Evolutionary conservation across 371 early-diverging fungal species (phyloP), one percentile per base, ranked within the genome.

Genomic region (Syncephalastrum monosporum): DNA sequence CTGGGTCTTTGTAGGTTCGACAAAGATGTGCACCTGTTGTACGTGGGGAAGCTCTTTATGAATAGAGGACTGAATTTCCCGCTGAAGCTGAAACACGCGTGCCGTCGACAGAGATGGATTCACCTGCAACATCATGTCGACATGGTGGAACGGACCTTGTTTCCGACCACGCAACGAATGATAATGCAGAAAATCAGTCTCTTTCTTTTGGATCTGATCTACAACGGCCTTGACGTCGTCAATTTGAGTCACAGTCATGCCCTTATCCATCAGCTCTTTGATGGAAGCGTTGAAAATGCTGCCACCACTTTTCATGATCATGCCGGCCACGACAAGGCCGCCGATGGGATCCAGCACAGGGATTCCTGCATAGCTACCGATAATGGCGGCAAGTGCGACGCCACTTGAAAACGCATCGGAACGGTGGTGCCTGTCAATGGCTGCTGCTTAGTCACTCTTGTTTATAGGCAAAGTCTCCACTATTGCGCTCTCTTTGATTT

Each of bases 271-370:
- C 48, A 82, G 59, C 51, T 82, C 80, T 46, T 57, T 69, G 44
- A 79, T 55, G 3, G 80, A 77, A 1, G 60, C 52, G 17, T 55
- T 50, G 47, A 82, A 63, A 17, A 88, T 71, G 5, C 73, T 63
- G 5, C 67, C 59, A 29, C 87, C 87, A 60, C 75, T 86, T 58
- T 76, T 79, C 27, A 83, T 59, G 51, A 89, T 71, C 72, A 86
- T 77, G 15, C 72, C 82, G 13, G 85, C 74, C 7, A 89, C 87
- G 2, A 77, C 62, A 14, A 88, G 59, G 4, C 88, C 88, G 23
- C 88, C 88, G 16, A 88, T 38, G 12, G 88, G 87, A 56, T 88
- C 88, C 12, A 88, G 69, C 17, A 86, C 64, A 16, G 86, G 85
- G n/a, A 86, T 61, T 8, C 88, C 88, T 47, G 81, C 63, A 58